Evolutionary conservation across 2,329 filamentous ascomycete genomes (phyloP).

Genomic region (Cladosporium sp.): DNA sequence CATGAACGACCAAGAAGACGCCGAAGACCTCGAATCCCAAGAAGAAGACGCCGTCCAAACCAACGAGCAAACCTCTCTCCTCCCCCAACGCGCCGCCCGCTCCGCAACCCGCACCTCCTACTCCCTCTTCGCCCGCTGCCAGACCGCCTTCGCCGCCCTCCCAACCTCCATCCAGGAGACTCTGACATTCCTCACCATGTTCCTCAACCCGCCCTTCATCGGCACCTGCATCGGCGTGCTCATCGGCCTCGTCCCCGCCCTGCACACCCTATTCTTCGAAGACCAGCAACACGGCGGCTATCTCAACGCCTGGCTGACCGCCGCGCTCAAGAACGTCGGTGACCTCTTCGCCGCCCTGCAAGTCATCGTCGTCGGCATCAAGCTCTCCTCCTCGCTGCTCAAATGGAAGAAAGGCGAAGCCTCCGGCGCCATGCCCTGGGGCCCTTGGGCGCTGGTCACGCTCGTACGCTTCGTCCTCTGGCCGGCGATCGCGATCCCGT

Average conservation of each 20-base stretch:
- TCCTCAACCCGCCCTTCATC: conserved; percentile 63
- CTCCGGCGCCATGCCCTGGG: conserved; percentile 49
- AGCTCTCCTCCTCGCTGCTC: conserved; percentile 57
- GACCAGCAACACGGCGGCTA: conserved; percentile 59
- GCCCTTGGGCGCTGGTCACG: conserved; percentile 54
- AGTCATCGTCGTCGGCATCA: conserved; percentile 67
- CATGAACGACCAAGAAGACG: conserved; percentile 27
- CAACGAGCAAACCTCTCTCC: conserved; percentile 54
- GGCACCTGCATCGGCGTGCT: conserved; percentile 60
- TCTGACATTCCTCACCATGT: conserved; percentile 48
- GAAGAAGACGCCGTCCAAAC: conserved; percentile 32
- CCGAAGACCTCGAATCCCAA: conserved; percentile 33
- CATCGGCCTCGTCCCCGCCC: conserved; percentile 59
- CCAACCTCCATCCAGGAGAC: conserved; percentile 41
- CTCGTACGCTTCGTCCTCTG: conserved; percentile 61
- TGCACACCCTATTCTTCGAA: conserved; percentile 64
- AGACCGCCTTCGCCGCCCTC: conserved; percentile 39
- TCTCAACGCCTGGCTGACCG: conserved; percentile 66
- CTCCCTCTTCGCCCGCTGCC: conserved; percentile 37
- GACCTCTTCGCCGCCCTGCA: conserved; percentile 65
- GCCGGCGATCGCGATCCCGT: conserved; percentile 52
- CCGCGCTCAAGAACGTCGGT: conserved; percentile 61
- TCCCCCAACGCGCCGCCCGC: conserved; percentile 44
- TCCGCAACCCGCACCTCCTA: conserved; percentile 34
- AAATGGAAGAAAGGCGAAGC: conserved; percentile 47